Percentiles rank a stretch among this genome's conserved stretches.
phyloP scores from a whole-genome alignment of 306 rosid species.

The Lathyrus aphaca region DNA sequence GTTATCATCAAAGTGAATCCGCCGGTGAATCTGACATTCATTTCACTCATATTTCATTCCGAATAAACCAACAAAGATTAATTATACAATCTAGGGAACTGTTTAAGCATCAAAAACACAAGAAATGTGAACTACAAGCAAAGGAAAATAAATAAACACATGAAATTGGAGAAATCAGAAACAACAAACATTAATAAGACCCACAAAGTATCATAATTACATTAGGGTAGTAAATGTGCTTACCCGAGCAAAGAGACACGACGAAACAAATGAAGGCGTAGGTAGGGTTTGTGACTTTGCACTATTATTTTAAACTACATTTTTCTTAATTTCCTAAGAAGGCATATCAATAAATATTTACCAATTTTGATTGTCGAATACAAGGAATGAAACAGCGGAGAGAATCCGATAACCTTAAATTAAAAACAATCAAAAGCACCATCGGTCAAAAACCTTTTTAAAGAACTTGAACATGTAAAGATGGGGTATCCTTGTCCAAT shows the following conservation, averaged over 20 bases:
- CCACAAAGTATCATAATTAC: neutral
- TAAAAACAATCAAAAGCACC: neutral
- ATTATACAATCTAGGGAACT: slow-evolving; percentile 3
- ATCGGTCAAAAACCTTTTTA: neutral
- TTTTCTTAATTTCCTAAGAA: neutral
- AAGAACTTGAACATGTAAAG: slow-evolving; percentile 25
- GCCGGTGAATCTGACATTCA: neutral
- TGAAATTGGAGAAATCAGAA: slow-evolving; percentile 6
- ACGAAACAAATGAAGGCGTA: neutral
- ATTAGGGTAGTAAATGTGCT: neutral
- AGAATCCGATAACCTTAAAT: neutral
- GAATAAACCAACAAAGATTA: slow-evolving; percentile 17
- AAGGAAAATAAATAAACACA: slow-evolving; percentile 10
- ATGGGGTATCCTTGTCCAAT: neutral
- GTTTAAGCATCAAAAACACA: neutral
- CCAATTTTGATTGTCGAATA: neutral
- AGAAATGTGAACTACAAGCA: slow-evolving; percentile 14
- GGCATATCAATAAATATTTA: neutral
- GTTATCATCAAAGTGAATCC: neutral
- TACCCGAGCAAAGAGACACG: slow-evolving; percentile 1
- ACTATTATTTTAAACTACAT: neutral
- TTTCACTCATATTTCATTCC: slow-evolving; percentile 17
- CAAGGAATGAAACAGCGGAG: neutral
- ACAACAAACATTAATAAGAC: neutral
- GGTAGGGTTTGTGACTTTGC: slow-evolving; percentile 28